These are phyloP conservation scores for Blastocystis hominis DNA, from an alignment of 352 stramenopile genomes.

Conservation along the genomic window DNA sequence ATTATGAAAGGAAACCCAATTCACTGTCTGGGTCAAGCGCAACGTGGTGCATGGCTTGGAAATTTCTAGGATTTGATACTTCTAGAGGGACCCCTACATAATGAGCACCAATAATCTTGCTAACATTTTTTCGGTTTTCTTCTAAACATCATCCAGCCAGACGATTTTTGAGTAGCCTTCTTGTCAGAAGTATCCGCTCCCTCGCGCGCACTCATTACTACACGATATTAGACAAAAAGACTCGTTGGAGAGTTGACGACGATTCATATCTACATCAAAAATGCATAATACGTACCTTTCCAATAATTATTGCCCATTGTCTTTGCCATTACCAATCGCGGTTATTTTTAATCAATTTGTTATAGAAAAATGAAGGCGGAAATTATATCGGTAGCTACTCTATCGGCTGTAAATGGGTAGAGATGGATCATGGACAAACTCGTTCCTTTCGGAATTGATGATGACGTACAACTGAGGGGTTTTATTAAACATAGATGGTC, in stretches of 20 bases:
- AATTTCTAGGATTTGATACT: constrained; percentile 60
- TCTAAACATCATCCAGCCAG: constrained; percentile 2
- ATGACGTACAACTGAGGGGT: not conserved
- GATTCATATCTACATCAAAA: too few relatives aligned
- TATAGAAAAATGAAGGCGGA: not conserved
- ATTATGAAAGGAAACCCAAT: not conserved
- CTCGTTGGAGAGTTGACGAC: too few relatives aligned
- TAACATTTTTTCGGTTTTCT: constrained; percentile 42
- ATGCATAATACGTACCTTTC: not conserved
- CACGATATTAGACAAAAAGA: not conserved
- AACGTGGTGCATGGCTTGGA: constrained; percentile 65
- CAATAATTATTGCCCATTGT: not conserved
- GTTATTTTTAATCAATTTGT: not conserved
- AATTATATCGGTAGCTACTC: not conserved
- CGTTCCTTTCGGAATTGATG: constrained; percentile 6
- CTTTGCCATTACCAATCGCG: not conserved
- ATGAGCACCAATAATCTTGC: not conserved
- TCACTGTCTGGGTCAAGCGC: constrained; percentile 62
- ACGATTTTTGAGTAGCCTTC: not conserved
- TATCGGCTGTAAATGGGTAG: not conserved
- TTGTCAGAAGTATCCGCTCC: not conserved
- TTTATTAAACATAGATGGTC: not conserved
- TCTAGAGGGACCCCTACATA: constrained; percentile 35
- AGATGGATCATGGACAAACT: constrained; percentile 2
- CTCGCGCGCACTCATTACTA: constrained; percentile 20